A percentile compares a stretch with the other conserved stretches of the same genome.
Evolutionary conservation across 805 yeast species (phyloP).

Genomic region (Teunomyces atbi): DNA sequence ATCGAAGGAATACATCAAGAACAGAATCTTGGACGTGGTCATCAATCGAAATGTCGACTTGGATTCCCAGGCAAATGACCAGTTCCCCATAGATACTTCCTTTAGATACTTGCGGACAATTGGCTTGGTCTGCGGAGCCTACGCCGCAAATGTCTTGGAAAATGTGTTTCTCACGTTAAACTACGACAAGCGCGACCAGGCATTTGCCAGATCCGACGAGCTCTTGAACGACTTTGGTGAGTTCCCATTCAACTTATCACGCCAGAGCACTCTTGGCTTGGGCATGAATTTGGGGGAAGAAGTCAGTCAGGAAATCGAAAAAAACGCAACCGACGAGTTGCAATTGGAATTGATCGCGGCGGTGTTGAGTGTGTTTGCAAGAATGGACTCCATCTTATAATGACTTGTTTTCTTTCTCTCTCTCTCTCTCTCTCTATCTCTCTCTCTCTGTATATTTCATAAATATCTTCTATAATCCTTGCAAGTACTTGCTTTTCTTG

Average conservation of each 20-base stretch:
- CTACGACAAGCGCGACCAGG: conserved; percentile 88
- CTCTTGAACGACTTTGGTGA: conserved; percentile 77
- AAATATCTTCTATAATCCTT: conserved; percentile 19
- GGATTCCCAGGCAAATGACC: conserved; percentile 46
- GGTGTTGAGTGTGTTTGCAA: conserved; percentile 82
- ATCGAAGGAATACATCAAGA: conserved; percentile 77
- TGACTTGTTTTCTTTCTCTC: not conserved
- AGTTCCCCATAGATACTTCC: conserved; percentile 66
- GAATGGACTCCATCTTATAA: conserved; percentile 85
- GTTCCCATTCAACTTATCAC: conserved; percentile 66
- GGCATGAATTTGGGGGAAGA: conserved; percentile 69
- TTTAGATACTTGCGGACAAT: conserved; percentile 75
- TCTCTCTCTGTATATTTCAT: not conserved
- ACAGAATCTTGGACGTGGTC: conserved; percentile 67
- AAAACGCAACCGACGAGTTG: conserved; percentile 51
- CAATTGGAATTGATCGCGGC: conserved; percentile 90
- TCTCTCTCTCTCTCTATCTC: too few relatives aligned
- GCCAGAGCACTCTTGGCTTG: conserved; percentile 62
- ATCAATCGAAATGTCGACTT: conserved; percentile 66
- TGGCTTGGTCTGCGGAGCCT: conserved; percentile 81
- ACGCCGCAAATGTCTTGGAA: conserved; percentile 95
- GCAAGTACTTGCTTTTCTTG: conserved; percentile 13
- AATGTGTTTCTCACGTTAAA: conserved; percentile 74
- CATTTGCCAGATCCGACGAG: conserved; percentile 93
- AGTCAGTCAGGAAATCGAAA: conserved; percentile 51